Evolutionary conservation across 768 basidiomycete genomes (phyloP), one percentile per base, ranked within the genome.

Genomic region (Glaciozyma martinii): DNA sequence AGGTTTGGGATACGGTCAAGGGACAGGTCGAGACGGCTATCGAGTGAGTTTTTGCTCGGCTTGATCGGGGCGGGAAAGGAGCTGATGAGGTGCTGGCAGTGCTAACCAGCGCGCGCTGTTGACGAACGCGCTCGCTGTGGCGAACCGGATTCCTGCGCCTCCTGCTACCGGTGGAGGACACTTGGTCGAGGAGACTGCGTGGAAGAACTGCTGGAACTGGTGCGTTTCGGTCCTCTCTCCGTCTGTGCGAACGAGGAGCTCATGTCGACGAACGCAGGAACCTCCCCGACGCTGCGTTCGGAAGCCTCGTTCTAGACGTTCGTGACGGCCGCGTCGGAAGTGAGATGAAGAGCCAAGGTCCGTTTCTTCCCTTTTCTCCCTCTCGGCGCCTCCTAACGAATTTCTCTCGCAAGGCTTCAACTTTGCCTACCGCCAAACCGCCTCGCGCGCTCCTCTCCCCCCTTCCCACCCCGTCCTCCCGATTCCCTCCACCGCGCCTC

Each of bases 171-270:
- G 23, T 73, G 76, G 74, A 8, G 80, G 79, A 0, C 80, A 81
- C 12, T 79, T 82, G 1, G 82, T 82, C 3, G 94, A 99, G 76
- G 92, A 97, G 72, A 85, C 87, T 5, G 86, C 89, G 0, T 99
- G 95, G 95, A 99, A 97, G 78, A 97, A 95, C 76, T 91, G 90
- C 75, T 97, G 94, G 94, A 91, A 95, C 75, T 95, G 94, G 67
- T 65, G 23, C 46, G 64, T n/a, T 0, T 21, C 10, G 40, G 25
- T 23, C 10, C 21, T 50, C 23, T 29, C 42, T 19, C 18, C 25
- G 29, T 61, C 21, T 19, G 3, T 3, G 18, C 19, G 19, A n/a
- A n/a, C 30, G 3, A 19, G 10, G 13, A 19, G 1, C 53, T 10
- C 13, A 23, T 13, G 3, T 21, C 25, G 27, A 37, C 15, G 6